Conservation (phyloP, 2,329 filamentous ascomycete genomes). For the Claviceps lovelessii region DNA sequence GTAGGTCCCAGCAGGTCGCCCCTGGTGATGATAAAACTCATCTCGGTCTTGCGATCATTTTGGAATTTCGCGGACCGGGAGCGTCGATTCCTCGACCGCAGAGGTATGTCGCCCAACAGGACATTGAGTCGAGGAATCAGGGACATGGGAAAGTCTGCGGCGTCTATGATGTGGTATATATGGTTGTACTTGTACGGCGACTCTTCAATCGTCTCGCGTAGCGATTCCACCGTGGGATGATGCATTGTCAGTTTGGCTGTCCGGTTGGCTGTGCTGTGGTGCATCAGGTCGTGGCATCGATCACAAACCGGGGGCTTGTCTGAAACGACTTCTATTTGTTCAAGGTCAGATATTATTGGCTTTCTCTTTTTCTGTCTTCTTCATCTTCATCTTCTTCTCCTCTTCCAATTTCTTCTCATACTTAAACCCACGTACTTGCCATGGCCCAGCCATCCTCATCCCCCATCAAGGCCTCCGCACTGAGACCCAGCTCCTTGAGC, state of each 20-base stretch:
- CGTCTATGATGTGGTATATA: constrained; percentile 89
- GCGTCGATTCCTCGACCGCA: constrained; percentile 69
- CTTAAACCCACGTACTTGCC: constrained; percentile 1
- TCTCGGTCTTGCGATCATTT: constrained; percentile 53
- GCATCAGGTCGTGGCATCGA: constrained; percentile 67
- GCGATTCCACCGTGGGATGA: constrained; percentile 67
- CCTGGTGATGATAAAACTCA: constrained; percentile 84
- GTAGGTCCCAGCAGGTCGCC: constrained; percentile 73
- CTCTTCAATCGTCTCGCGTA: constrained; percentile 72
- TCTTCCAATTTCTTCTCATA: neutral
- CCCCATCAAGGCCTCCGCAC: constrained; percentile 24
- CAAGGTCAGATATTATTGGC: neutral
- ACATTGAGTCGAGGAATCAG: constrained; percentile 63
- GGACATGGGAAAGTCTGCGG: constrained; percentile 93
- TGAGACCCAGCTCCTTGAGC: constrained; percentile 32
- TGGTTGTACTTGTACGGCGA: constrained; percentile 86
- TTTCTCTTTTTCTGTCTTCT: neutral
- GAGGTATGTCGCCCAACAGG: constrained; percentile 54
- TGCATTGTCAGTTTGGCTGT: constrained; percentile 44
- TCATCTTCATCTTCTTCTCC: neutral
- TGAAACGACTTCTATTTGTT: neutral
- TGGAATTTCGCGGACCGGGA: constrained; percentile 53
- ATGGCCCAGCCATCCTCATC: neutral
- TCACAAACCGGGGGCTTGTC: constrained; percentile 56
- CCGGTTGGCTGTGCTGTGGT: constrained; percentile 51